Evolutionary conservation across 2,329 filamentous ascomycete species (phyloP).

Genomic region (Colletotrichum scovillei): DNA sequence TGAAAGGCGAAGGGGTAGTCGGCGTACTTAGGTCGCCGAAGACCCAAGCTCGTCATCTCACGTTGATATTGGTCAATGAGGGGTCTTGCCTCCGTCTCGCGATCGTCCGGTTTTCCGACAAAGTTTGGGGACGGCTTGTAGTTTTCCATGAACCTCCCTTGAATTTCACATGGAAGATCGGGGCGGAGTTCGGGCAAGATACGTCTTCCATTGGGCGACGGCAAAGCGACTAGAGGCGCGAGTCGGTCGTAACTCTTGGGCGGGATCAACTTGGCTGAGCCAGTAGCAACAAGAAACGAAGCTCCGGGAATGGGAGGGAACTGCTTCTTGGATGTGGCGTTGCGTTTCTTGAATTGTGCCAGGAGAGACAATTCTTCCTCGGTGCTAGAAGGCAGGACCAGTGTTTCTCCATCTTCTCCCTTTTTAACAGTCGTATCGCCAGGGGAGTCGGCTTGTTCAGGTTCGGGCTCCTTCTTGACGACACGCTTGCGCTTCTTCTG

Average conservation of each 20-base stretch:
- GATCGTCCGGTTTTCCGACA: constrained; percentile 52
- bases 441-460: constrained; percentile 46
- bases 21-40: constrained; percentile 57
- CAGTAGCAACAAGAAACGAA: constrained; percentile 50
- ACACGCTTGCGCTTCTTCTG: constrained; percentile 53
- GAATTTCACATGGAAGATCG: constrained; percentile 55
- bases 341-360: constrained; percentile 51
- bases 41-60: constrained; percentile 54
- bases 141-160: constrained; percentile 53
- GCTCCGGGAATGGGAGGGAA: constrained; percentile 53
- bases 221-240: constrained; percentile 54
- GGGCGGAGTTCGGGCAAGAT: constrained; percentile 53
- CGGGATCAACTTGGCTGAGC: constrained; percentile 53
- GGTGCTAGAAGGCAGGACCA: constrained; percentile 36
- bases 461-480: constrained; percentile 40
- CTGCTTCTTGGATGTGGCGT: constrained; percentile 49
- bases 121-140: constrained; percentile 54
- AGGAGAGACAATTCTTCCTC: constrained; percentile 44
- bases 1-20: constrained; percentile 57
- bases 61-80: constrained; percentile 54
- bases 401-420: constrained; percentile 48
- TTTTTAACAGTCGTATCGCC: constrained; percentile 44
- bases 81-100: constrained; percentile 51
- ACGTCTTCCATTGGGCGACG: constrained; percentile 50
- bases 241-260: constrained; percentile 59